Conservation (phyloP, 805 yeast species). For the Komagataella pseudopastoris region DNA sequence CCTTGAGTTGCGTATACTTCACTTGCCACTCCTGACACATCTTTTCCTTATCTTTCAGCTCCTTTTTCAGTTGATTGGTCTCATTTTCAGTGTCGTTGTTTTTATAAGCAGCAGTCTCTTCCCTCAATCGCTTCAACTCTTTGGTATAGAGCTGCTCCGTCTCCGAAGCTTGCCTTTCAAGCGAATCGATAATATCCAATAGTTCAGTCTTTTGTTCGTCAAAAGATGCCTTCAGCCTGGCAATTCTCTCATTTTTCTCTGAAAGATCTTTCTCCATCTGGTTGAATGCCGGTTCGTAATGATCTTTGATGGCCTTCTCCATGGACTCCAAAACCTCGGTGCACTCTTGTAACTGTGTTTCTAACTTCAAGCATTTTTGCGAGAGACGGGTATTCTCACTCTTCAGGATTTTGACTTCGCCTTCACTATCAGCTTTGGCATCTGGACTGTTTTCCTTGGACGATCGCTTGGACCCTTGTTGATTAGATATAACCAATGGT, state of each 20-base stretch:
- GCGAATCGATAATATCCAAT: conserved; percentile 40
- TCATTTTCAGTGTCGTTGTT: conserved; percentile 8
- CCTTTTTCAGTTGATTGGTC: conserved; percentile 5
- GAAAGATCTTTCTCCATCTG: conserved; percentile 29
- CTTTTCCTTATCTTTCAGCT: conserved; percentile 1
- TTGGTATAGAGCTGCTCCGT: conserved; percentile 33
- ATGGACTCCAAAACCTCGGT: conserved; percentile 31
- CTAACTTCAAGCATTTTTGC: conserved; percentile 1
- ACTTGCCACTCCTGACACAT: not conserved
- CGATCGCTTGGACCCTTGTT: conserved; percentile 1
- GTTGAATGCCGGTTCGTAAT: conserved; percentile 28
- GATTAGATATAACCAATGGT: conserved; percentile 5
- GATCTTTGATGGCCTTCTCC: conserved; percentile 31
- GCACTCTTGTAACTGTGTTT: conserved; percentile 26
- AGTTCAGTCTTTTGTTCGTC: conserved; percentile 46
- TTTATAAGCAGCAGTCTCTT: not conserved
- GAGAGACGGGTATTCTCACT: not conserved
- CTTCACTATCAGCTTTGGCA: not conserved
- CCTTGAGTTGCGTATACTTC: not conserved
- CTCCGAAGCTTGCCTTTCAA: conserved; percentile 41
- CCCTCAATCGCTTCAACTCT: conserved; percentile 26
- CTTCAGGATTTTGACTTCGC: not conserved
- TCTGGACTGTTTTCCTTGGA: not conserved
- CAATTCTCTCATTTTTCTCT: conserved; percentile 30
- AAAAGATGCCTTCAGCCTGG: conserved; percentile 30